phyloP scores from a whole-genome alignment of 2,329 filamentous ascomycete genomes.

The Lomentospora prolificans region DNA sequence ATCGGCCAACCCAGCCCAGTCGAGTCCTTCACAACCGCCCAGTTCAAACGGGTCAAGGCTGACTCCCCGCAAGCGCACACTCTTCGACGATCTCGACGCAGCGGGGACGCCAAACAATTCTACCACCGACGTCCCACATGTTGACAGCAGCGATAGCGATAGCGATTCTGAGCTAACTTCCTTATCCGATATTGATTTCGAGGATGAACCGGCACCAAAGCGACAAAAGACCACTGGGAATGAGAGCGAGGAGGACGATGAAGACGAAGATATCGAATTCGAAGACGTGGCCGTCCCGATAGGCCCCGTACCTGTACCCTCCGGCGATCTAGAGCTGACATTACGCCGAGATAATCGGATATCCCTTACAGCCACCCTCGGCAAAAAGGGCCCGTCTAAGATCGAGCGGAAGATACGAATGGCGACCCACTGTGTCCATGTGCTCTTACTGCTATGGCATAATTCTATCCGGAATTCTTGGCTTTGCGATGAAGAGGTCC shows the following conservation, averaged over 20 bases:
- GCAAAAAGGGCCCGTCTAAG: constrained; percentile 80
- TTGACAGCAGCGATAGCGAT: constrained; percentile 16
- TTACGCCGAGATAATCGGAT: constrained; percentile 49
- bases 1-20: constrained; percentile 12
- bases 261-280: constrained; percentile 54
- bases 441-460: constrained; percentile 79
- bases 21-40: neutral
- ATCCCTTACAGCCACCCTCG: constrained; percentile 50
- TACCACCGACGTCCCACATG: constrained; percentile 30
- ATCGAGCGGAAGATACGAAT: constrained; percentile 69
- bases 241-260: constrained; percentile 21
- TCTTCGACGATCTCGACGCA: constrained; percentile 53
- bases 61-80: constrained; percentile 39
- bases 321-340: constrained; percentile 66
- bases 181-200: constrained; percentile 47
- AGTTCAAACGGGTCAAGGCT: constrained; percentile 14
- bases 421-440: constrained; percentile 79
- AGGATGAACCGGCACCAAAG: constrained; percentile 31
- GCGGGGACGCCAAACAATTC: constrained; percentile 31
- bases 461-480: constrained; percentile 80
- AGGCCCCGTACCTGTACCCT: constrained; percentile 35
- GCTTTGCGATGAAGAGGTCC: constrained; percentile 67
- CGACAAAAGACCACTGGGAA: constrained; percentile 25
- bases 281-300: constrained; percentile 42
- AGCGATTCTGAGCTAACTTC: constrained; percentile 38